Percentiles rank a stretch among this genome's conserved stretches.
Evolutionary conservation across 2,329 filamentous ascomycete genomes (phyloP).

Genomic region (Exophiala oligosperma): DNA sequence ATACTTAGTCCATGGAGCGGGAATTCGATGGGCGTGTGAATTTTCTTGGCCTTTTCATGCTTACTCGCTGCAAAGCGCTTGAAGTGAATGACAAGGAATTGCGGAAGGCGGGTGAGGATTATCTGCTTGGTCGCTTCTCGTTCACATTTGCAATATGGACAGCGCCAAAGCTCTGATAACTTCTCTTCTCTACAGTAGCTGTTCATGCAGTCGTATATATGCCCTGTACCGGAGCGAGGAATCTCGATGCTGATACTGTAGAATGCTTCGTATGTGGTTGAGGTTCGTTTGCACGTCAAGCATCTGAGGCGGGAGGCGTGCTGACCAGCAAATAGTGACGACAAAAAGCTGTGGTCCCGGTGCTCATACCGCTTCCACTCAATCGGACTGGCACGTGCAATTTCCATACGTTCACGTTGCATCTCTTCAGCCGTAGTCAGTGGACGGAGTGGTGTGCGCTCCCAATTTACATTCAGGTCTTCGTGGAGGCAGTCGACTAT

Average conservation of each 20-base stretch:
- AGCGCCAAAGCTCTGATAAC: slow-evolving; percentile 67
- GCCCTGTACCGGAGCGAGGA: slow-evolving; percentile 57
- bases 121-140: slow-evolving; percentile 69
- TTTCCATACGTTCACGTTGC: slow-evolving; percentile 60
- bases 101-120: slow-evolving; percentile 74
- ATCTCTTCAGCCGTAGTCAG: slow-evolving; percentile 62
- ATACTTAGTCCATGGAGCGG: slow-evolving; percentile 70
- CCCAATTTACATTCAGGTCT: slow-evolving; percentile 74
- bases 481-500: slow-evolving; percentile 78
- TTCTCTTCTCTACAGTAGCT: slow-evolving; percentile 68
- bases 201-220: slow-evolving; percentile 69
- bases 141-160: slow-evolving; percentile 70
- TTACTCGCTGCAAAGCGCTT: slow-evolving; percentile 65
- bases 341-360: slow-evolving; percentile 72
- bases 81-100: slow-evolving; percentile 75
- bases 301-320: slow-evolving; percentile 63
- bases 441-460: slow-evolving; percentile 57
- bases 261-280: slow-evolving; percentile 69
- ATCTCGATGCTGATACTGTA: slow-evolving; percentile 72
- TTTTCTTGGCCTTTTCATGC: slow-evolving; percentile 62
- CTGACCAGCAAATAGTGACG: slow-evolving; percentile 75
- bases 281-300: slow-evolving; percentile 61
- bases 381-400: slow-evolving; percentile 65
- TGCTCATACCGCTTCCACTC: slow-evolving; percentile 74
- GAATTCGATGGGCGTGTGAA: slow-evolving; percentile 71